Evolutionary conservation across 352 stramenopile genomes (phyloP).

Genomic region (Thraustotheca clavata): DNA sequence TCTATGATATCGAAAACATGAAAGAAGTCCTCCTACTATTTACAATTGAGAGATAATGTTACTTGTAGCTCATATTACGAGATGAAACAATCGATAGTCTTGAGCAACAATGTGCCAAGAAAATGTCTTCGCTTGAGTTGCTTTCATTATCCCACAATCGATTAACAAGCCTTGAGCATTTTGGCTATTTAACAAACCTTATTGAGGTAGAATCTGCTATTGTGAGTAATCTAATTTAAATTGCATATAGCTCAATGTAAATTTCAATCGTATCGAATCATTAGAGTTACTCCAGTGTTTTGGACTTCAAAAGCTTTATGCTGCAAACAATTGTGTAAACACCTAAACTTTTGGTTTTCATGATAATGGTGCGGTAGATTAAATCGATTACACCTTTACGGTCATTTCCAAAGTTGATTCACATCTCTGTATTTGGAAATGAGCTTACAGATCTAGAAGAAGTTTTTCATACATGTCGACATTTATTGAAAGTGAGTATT

Average conservation of each 20-base stretch:
- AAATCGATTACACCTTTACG: constrained; percentile 38
- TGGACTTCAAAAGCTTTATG: constrained; percentile 53
- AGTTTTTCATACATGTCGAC: constrained; percentile 40
- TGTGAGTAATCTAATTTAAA: background rate
- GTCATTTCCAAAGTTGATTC: constrained; percentile 40
- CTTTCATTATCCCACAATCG: constrained; percentile 78
- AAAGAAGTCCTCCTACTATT: constrained; percentile 43
- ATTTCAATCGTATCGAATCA: constrained; percentile 52
- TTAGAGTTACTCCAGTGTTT: constrained; percentile 44
- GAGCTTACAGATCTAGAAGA: constrained; percentile 36
- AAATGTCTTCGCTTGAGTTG: constrained; percentile 53
- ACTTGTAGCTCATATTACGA: constrained; percentile 61
- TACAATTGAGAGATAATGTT: background rate
- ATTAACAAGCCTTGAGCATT: constrained; percentile 45
- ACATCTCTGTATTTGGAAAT: constrained; percentile 57
- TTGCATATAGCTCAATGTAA: constrained; percentile 45
- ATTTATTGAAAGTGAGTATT: constrained; percentile 35
- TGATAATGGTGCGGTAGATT: constrained; percentile 26
- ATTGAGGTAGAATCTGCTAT: constrained; percentile 39
- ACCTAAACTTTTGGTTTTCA: background rate
- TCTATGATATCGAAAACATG: constrained; percentile 49
- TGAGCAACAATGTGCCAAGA: constrained; percentile 46
- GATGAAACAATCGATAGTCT: constrained; percentile 38
- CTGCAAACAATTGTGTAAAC: constrained; percentile 46
- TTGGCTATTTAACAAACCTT: constrained; percentile 61